Conservation (phyloP, 495 filamentous ascomycete genomes). For the Neurospora africana region DNA sequence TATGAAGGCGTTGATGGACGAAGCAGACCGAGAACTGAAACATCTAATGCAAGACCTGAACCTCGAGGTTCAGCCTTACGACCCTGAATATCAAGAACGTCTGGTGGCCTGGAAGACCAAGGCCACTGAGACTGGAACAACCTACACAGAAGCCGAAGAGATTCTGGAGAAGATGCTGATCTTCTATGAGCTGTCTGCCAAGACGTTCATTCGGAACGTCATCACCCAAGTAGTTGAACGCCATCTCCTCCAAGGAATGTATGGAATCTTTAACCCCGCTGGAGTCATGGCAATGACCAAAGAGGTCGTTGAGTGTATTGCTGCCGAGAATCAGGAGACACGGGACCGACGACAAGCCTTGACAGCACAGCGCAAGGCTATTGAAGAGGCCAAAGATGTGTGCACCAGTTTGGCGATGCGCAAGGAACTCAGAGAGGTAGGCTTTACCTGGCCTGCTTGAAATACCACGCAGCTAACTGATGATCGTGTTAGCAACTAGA, state of each 20-base stretch:
- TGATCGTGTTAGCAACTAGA: background rate
- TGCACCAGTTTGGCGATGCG: slow-evolving; percentile 31
- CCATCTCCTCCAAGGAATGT: slow-evolving; percentile 30
- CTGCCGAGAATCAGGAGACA: slow-evolving; percentile 30
- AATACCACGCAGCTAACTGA: background rate
- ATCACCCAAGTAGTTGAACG: slow-evolving; percentile 31
- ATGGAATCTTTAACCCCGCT: slow-evolving; percentile 28
- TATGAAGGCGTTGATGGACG: slow-evolving; percentile 26
- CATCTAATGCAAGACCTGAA: slow-evolving; percentile 23
- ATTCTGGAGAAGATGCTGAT: slow-evolving; percentile 37
- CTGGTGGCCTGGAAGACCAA: slow-evolving; percentile 23
- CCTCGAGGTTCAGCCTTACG: slow-evolving; percentile 33
- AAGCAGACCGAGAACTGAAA: slow-evolving; percentile 30
- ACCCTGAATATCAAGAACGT: slow-evolving; percentile 30
- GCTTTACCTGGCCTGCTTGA: background rate
- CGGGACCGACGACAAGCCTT: slow-evolving; percentile 21
- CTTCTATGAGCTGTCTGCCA: slow-evolving; percentile 30
- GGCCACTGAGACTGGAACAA: slow-evolving; percentile 15
- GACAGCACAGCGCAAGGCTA: slow-evolving; percentile 26
- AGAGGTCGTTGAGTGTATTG: slow-evolving; percentile 24
- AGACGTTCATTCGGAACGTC: slow-evolving; percentile 27
- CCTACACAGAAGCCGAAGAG: slow-evolving; percentile 27
- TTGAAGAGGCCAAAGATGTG: slow-evolving; percentile 29
- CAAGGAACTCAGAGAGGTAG: slow-evolving; percentile 24
- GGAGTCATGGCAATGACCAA: slow-evolving; percentile 21